Percentiles rank a stretch among this genome's conserved stretches.
These are phyloP conservation scores for Penicillium salamii DNA, from an alignment of 495 filamentous ascomycete species.

Conservation along the genomic window DNA sequence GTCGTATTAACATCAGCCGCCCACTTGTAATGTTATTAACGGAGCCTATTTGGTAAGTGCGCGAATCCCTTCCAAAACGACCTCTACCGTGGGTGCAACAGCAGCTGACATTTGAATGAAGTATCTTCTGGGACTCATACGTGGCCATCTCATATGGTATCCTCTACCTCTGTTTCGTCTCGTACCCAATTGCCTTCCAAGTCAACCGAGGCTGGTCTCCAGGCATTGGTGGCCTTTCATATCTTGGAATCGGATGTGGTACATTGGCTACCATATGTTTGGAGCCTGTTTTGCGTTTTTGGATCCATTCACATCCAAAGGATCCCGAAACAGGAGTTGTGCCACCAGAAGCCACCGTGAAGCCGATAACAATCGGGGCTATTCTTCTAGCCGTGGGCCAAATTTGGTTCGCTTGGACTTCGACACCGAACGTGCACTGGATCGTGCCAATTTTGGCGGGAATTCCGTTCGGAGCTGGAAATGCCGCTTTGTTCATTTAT, in stretches of 20 bases:
- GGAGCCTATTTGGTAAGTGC: slow-evolving; percentile 71
- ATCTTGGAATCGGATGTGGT: slow-evolving; percentile 70
- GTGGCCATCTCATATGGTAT: slow-evolving; percentile 64
- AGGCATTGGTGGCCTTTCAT: slow-evolving; percentile 65
- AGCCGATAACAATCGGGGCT: slow-evolving; percentile 62
- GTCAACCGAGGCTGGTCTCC: slow-evolving; percentile 65
- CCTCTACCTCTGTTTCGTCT: slow-evolving; percentile 81
- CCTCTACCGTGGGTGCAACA: too few relatives aligned
- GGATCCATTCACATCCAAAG: slow-evolving; percentile 7
- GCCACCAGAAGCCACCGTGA: slow-evolving; percentile 71
- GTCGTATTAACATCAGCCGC: slow-evolving; percentile 47
- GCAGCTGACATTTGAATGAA: slow-evolving; percentile 11
- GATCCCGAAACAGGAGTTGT: slow-evolving; percentile 62
- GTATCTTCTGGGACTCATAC: slow-evolving; percentile 75
- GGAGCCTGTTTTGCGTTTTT: slow-evolving; percentile 63
- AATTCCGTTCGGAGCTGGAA: slow-evolving; percentile 72
- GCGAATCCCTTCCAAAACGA: too few relatives aligned
- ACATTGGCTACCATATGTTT: slow-evolving; percentile 56
- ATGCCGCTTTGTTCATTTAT: slow-evolving; percentile 75
- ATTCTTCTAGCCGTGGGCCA: slow-evolving; percentile 65
- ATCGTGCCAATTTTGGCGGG: slow-evolving; percentile 70
- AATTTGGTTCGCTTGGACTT: slow-evolving; percentile 78
- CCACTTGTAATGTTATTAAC: slow-evolving; percentile 67
- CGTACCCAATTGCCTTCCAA: slow-evolving; percentile 73
- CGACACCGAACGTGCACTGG: slow-evolving; percentile 68